Percentiles rank a stretch among this genome's conserved stretches.
Conservation (phyloP, 352 stramenopile species). For the Phytophthora foliorum region DNA sequence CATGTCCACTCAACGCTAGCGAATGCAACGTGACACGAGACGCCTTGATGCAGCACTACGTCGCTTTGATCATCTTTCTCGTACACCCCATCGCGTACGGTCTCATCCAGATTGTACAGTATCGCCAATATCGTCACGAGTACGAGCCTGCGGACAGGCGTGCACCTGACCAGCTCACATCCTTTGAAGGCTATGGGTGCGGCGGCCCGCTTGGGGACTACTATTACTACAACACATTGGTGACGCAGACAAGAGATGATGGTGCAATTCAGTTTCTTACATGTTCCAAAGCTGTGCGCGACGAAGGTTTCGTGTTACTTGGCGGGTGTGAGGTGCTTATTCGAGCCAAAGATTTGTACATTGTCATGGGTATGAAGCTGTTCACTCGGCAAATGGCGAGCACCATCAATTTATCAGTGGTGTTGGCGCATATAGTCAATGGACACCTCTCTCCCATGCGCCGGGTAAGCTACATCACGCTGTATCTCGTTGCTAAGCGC, state of each 20-base stretch:
- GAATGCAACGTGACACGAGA: slow-evolving; percentile 37
- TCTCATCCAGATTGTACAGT: slow-evolving; percentile 46
- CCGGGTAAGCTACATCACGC: slow-evolving; percentile 36
- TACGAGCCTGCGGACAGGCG: slow-evolving; percentile 38
- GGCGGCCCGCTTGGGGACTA: slow-evolving; percentile 40
- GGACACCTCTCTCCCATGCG: slow-evolving; percentile 40
- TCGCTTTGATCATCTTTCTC: slow-evolving; percentile 38
- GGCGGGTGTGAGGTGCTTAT: slow-evolving; percentile 44
- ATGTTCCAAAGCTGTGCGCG: slow-evolving; percentile 43
- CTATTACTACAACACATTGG: slow-evolving; percentile 54
- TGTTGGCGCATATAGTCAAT: slow-evolving; percentile 42
- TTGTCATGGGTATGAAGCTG: slow-evolving; percentile 48
- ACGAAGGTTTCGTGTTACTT: slow-evolving; percentile 52
- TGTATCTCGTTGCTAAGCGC: slow-evolving; percentile 34
- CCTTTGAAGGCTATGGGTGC: slow-evolving; percentile 48
- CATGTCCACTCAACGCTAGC: slow-evolving; percentile 31
- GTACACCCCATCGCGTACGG: slow-evolving; percentile 42
- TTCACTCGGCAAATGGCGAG: slow-evolving; percentile 33
- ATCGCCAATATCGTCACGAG: slow-evolving; percentile 36
- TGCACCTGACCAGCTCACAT: slow-evolving; percentile 37
- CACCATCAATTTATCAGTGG: slow-evolving; percentile 45
- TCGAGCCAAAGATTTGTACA: slow-evolving; percentile 49
- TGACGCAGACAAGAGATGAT: slow-evolving; percentile 30
- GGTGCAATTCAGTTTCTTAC: slow-evolving; percentile 37
- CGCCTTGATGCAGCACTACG: slow-evolving; percentile 43